Evolutionary conservation across 2,329 filamentous ascomycete genomes (phyloP).

Genomic region (Dissoconium aciculare): DNA sequence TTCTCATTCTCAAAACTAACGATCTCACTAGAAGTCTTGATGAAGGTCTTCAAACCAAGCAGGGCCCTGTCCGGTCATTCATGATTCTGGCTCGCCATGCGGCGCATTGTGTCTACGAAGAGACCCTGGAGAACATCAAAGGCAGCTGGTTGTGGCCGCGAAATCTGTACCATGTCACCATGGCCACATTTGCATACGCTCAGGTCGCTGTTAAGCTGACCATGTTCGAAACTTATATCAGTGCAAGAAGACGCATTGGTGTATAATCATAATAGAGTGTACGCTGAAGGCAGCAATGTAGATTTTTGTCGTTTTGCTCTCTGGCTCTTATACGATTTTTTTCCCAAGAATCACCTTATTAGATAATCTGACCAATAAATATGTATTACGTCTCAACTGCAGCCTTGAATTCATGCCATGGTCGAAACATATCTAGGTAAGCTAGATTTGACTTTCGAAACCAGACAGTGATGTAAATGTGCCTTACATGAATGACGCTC

Average conservation of each 20-base stretch:
- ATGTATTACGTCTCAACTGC: too few relatives aligned
- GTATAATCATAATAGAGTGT: too few relatives aligned
- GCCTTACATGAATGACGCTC: too few relatives aligned
- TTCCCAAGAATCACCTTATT: too few relatives aligned
- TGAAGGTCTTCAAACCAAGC: slow-evolving; percentile 66
- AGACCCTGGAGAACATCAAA: slow-evolving; percentile 39
- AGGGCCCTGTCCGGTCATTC: slow-evolving; percentile 47
- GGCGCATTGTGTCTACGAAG: slow-evolving; percentile 46
- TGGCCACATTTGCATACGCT: slow-evolving; percentile 39
- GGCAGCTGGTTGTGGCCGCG: slow-evolving; percentile 38
- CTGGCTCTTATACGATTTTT: too few relatives aligned
- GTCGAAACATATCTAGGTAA: too few relatives aligned
- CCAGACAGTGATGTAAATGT: too few relatives aligned
- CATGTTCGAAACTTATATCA: slow-evolving; percentile 43
- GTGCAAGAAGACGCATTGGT: slow-evolving; percentile 24
- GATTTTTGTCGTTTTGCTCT: too few relatives aligned
- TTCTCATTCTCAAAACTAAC: slow-evolving; percentile 94
- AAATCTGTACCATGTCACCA: slow-evolving; percentile 37
- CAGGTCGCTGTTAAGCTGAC: slow-evolving; percentile 43
- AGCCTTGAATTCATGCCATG: too few relatives aligned
- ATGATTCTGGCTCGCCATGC: slow-evolving; percentile 51
- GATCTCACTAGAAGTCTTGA: slow-evolving; percentile 88
- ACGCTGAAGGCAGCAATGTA: too few relatives aligned
- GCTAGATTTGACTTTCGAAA: too few relatives aligned
- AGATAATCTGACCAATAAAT: too few relatives aligned